Evolutionary conservation across 1,139 yeast genomes (phyloP).

Genomic region (Diutina catenulata): DNA sequence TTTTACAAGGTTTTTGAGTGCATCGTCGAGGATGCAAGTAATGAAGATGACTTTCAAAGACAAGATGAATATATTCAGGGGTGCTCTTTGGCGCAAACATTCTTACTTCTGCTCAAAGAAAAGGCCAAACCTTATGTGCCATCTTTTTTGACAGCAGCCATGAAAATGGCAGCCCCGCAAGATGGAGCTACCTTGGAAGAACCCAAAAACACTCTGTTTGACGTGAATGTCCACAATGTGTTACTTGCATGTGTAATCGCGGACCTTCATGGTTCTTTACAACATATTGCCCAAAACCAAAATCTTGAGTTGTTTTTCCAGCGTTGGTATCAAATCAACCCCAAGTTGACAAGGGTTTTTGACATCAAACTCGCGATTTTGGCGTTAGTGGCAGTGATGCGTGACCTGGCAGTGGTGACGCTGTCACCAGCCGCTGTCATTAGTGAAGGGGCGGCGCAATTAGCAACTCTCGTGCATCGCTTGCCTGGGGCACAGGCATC

Average conservation of each 20-base stretch:
- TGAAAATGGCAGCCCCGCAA: slow-evolving; percentile 9
- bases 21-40: slow-evolving; percentile 26
- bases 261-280: slow-evolving; percentile 44
- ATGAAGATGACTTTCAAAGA: slow-evolving; percentile 21
- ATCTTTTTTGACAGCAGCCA: slow-evolving; percentile 21
- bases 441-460: slow-evolving; percentile 21
- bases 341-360: slow-evolving; percentile 57
- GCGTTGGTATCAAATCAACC: slow-evolving; percentile 54
- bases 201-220: slow-evolving; percentile 29
- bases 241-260: slow-evolving; percentile 55
- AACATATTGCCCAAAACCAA: slow-evolving; percentile 35
- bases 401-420: slow-evolving; percentile 11
- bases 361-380: slow-evolving; percentile 69
- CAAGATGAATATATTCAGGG: slow-evolving; percentile 36
- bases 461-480: slow-evolving; percentile 39
- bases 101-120: slow-evolving; percentile 37
- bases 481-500: slow-evolving; percentile 62
- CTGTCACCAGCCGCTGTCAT: slow-evolving; percentile 12
- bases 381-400: slow-evolving; percentile 43
- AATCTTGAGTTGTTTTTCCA: slow-evolving; percentile 43
- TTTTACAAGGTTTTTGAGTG: slow-evolving; percentile 24
- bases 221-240: slow-evolving; percentile 53
- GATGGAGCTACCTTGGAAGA: slow-evolving; percentile 7
- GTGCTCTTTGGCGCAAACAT: slow-evolving; percentile 43
- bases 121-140: slow-evolving; percentile 28